phyloP scores from a whole-genome alignment of 2,329 filamentous ascomycete genomes.

The Xylariomycetidae sp. region DNA sequence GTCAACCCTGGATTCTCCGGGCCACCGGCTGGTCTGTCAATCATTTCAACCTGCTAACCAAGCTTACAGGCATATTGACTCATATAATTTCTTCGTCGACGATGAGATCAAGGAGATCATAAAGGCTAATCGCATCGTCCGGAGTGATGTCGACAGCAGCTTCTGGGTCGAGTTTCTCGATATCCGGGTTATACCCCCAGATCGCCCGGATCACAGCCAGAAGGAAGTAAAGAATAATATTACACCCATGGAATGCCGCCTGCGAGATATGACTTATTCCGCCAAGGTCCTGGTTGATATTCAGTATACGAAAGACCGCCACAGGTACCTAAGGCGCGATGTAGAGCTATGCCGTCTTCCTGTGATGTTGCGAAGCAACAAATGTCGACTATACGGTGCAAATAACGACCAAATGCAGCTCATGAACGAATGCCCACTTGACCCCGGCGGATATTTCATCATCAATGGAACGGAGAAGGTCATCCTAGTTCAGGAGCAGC shows the following conservation, averaged over 20 bases:
- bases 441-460: constrained; percentile 97
- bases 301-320: constrained; percentile 78
- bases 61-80: constrained; percentile 73
- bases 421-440: constrained; percentile 92
- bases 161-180: constrained; percentile 94
- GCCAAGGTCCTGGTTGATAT: constrained; percentile 93
- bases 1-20: constrained; percentile 21
- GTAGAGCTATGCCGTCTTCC: constrained; percentile 87
- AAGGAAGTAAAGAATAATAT: constrained; percentile 67
- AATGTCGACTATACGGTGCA: constrained; percentile 80
- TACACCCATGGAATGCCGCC: constrained; percentile 91
- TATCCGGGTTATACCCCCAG: constrained; percentile 79
- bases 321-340: constrained; percentile 67
- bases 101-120: constrained; percentile 97
- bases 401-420: constrained; percentile 83
- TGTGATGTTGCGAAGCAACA: constrained; percentile 94
- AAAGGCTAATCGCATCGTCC: constrained; percentile 80
- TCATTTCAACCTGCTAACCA: too few species aligned
- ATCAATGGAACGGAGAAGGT: constrained; percentile 98
- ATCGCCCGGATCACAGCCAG: constrained; percentile 71
- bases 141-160: constrained; percentile 86
- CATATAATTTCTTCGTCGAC: constrained; percentile 97
- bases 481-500: constrained; percentile 94
- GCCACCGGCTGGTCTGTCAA: too few species aligned
- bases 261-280: constrained; percentile 97